Evolutionary conservation across 2,329 filamentous ascomycete species (phyloP), one percentile per base, ranked within the genome.

Genomic region (Raffaelea albimanens): DNA sequence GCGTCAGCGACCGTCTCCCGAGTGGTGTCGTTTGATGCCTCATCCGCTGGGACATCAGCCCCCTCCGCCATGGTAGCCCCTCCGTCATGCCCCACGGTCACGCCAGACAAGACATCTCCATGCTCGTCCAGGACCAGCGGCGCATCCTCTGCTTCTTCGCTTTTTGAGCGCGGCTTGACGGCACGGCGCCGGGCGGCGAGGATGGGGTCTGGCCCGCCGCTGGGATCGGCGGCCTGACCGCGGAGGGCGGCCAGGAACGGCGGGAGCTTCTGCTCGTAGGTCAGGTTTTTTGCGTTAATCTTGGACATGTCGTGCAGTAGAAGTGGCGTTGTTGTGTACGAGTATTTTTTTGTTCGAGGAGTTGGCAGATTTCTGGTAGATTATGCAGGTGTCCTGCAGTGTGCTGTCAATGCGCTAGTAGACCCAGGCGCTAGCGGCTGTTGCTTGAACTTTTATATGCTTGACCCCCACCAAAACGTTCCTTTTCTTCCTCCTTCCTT

Each of bases 71-170:
- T 55, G 25, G 52, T 56, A n/a, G 59, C 65, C n/a, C 71, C 63
- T 4, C 71, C 72, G 51, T 75, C 69, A 40, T 61, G 60, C 45
- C 63, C 66, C 4, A 75, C 61, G 18, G 49, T 53, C 2, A 63
- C 52, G 0, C 51, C 54, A 2, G 46, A 42, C 25, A 83, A 74
- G 25, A 82, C 73, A 47, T 87, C 83, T 44, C 80, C 84, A 4
- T 76, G 71, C 59, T 88, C 85, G 55, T 91, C 78, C 4, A 93
- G 78, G 45, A 87, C 80, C 0, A 87, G 72, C 0, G 87, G 87
- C 44, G 73, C 82, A 61, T 91, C 86, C 55, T 91, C 86, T 13
- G 83, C 84, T 51, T 88, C 80, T 38, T 82, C 82, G 55, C 83
- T 80, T 50, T 69, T 77, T 16, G 76, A 78, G 33, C 72, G 73